Percentiles rank a stretch among this genome's conserved stretches.
phyloP scores from a whole-genome alignment of 2,329 filamentous ascomycete species.

The Exophiala phaeomuriformis region DNA sequence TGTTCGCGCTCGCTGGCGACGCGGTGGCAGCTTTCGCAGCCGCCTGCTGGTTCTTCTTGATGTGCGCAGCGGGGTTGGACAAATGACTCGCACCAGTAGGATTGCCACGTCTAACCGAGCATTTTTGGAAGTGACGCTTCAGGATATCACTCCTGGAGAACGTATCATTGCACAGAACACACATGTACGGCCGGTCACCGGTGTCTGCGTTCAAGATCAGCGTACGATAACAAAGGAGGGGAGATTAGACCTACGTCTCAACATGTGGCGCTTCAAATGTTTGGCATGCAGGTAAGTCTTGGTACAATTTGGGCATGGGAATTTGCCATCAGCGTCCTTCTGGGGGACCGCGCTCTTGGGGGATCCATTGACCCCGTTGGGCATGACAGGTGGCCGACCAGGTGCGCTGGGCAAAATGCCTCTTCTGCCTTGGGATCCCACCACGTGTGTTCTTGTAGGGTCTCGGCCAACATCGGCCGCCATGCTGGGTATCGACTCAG shows the following conservation, averaged over 20 bases:
- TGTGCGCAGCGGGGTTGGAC: slow-evolving; percentile 82
- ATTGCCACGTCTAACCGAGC: slow-evolving; percentile 91
- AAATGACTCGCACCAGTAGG: slow-evolving; percentile 90
- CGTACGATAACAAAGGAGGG: slow-evolving; percentile 10
- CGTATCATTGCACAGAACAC: slow-evolving; percentile 92
- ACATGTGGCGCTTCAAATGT: slow-evolving; percentile 90
- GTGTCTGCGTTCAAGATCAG: slow-evolving; percentile 61
- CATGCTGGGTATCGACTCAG: slow-evolving; percentile 35
- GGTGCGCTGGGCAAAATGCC: slow-evolving; percentile 88
- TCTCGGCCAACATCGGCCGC: slow-evolving; percentile 39
- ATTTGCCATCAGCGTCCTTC: slow-evolving; percentile 96
- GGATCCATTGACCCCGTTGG: slow-evolving; percentile 53
- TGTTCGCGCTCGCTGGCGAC: slow-evolving; percentile 19
- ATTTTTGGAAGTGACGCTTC: slow-evolving; percentile 99
- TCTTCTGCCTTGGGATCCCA: slow-evolving; percentile 85
- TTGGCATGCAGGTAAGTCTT: slow-evolving; percentile 98
- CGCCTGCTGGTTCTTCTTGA: slow-evolving; percentile 60
- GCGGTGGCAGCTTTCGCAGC: slow-evolving; percentile 26
- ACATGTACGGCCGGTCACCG: slow-evolving; percentile 96
- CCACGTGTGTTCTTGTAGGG: slow-evolving; percentile 65
- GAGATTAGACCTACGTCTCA: slow-evolving; percentile 67
- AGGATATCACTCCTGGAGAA: slow-evolving; percentile 97
- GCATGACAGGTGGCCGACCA: slow-evolving; percentile 69
- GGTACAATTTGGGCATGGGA: slow-evolving; percentile 93
- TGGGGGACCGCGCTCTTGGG: slow-evolving; percentile 78